These are phyloP conservation scores for Candida buenavistaensis DNA, from an alignment of 1,139 yeast species.

Conservation along the genomic window DNA sequence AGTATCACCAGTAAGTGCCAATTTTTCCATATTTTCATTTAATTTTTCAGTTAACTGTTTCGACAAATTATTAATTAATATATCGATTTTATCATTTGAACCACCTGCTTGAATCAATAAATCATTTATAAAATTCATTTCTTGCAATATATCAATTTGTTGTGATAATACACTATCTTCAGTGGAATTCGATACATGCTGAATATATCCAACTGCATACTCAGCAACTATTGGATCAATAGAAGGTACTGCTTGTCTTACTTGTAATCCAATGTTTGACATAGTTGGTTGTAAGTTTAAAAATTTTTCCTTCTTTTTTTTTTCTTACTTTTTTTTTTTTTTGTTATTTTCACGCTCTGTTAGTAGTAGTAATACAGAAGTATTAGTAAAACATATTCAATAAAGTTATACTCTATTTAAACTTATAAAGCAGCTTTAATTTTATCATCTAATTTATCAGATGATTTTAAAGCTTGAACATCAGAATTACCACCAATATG, in stretches of 20 bases:
- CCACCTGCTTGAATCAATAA: slow-evolving; percentile 85
- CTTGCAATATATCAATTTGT: slow-evolving; percentile 63
- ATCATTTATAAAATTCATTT: slow-evolving; percentile 62
- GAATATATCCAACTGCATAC: slow-evolving; percentile 86
- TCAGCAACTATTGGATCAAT: slow-evolving; percentile 90
- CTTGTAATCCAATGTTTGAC: slow-evolving; percentile 62
- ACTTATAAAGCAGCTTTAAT: slow-evolving; percentile 40
- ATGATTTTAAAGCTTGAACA: slow-evolving; percentile 58
- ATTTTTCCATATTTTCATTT: slow-evolving; percentile 68
- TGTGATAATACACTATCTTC: slow-evolving; percentile 82
- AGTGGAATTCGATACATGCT: slow-evolving; percentile 71
- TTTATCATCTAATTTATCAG: slow-evolving; percentile 34
- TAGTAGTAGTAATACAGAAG: too few species aligned
- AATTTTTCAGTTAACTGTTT: slow-evolving; percentile 56
- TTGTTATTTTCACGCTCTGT: background rate
- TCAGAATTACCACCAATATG: slow-evolving; percentile 96
- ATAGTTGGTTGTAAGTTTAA: slow-evolving; percentile 18
- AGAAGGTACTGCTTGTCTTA: slow-evolving; percentile 87
- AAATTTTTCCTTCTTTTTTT: background rate
- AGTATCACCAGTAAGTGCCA: slow-evolving; percentile 71
- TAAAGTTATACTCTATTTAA: too few species aligned
- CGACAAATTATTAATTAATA: slow-evolving; percentile 45
- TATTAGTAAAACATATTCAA: too few species aligned
- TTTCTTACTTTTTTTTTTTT: background rate
- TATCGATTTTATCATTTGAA: slow-evolving; percentile 48